Evolutionary conservation across 352 stramenopile genomes (phyloP), one percentile per base, ranked within the genome.

Genomic region (Pythium dissimile): DNA sequence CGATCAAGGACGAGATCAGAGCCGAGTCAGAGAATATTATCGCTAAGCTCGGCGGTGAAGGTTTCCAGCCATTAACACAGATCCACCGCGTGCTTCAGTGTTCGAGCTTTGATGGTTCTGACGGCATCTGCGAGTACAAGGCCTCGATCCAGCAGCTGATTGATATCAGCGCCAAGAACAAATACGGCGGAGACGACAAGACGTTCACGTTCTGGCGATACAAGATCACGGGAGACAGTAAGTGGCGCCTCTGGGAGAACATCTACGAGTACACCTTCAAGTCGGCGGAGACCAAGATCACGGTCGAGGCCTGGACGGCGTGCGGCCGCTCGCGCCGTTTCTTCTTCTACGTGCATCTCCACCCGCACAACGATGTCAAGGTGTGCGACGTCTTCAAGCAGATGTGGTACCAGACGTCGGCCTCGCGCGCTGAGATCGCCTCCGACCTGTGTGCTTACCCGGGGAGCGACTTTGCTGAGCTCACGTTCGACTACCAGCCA

Each of bases 141-240:
- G 62, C 60, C 10, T 67, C 67, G 24, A 32, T 86, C 20, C 44
- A 58, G 0, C 59, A 83, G 5, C 52, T 89, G 0, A 54, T 88
- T n/a, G 65, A 77, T 0, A 61, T 67, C 6, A 68, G 44, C 0
- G 53, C 66, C 28, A 61, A 51, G 7, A 44, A 69, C 23, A 73
- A 66, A n/a, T 45, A 70, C 1, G 38, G 34, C 26, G 51, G 27
- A 10, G 10, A 35, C 16, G 30, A 10, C 7, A 24, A 34, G 18
- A 49, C 51, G 21, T 91, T 74, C 38, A 74, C 88, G 1, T 84
- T 75, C 53, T 92, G 82, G 82, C 78, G 80, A 31, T 89, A 77
- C 64, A 73, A 73, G 24, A 50, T 89, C 30, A 39, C 64, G 1
- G 69, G 65, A 27, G 62, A 75, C 32, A 57, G 62, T 20, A 65